These are phyloP conservation scores for Trichoderma gamsii DNA, from an alignment of 495 filamentous ascomycete species.

Conservation along the genomic window DNA sequence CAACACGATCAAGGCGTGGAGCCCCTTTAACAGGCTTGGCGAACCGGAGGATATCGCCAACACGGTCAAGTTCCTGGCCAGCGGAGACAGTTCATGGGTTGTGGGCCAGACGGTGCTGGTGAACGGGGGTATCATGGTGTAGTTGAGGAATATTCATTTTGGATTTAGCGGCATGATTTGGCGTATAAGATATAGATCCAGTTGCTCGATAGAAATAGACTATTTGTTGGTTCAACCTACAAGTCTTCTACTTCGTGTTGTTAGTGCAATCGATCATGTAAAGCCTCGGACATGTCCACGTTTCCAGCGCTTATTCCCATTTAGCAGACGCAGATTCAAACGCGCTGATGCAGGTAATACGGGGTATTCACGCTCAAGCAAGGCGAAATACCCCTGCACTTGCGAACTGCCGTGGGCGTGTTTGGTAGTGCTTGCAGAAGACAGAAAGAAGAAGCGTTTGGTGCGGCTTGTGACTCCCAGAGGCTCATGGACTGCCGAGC, in stretches of 20 bases:
- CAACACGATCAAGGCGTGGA: conserved; percentile 45
- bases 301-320: background rate
- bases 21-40: conserved; percentile 51
- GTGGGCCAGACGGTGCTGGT: conserved; percentile 58
- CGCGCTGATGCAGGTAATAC: background rate
- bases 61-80: conserved; percentile 48
- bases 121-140: conserved; percentile 50
- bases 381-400: background rate
- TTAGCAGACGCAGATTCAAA: background rate
- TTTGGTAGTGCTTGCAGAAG: too few relatives aligned
- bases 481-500: too few relatives aligned
- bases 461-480: too few relatives aligned
- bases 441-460: background rate
- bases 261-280: background rate
- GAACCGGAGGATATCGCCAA: conserved; percentile 58
- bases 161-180: background rate
- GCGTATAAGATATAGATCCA: background rate
- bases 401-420: background rate
- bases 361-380: background rate
- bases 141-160: background rate
- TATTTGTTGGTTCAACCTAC: too few relatives aligned
- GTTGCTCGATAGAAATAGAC: too few relatives aligned
- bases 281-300: too few relatives aligned
- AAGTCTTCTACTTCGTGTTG: background rate
- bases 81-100: conserved; percentile 52